These are phyloP conservation scores for Sphagnum fallax DNA, from an alignment of 228 moss, liverwort and hornwort genomes.

Conservation along the genomic window DNA sequence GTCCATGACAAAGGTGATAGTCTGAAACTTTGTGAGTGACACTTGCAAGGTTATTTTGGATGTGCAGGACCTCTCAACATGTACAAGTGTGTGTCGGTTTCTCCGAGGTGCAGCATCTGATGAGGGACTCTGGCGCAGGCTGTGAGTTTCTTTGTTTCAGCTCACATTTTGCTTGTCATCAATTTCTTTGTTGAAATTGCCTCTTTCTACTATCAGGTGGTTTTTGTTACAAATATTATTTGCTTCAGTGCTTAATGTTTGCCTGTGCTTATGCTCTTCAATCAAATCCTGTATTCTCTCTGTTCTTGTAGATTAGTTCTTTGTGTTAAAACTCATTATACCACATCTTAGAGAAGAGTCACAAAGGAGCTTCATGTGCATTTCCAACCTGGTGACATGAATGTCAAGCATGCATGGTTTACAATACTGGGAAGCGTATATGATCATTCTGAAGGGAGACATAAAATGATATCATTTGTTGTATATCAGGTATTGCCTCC, in stretches of 20 bases:
- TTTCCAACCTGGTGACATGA: too few relatives aligned
- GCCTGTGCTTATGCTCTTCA: neutral
- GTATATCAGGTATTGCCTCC: slow-evolving; percentile 67
- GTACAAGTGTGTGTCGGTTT: slow-evolving; percentile 90
- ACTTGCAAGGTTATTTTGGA: too few relatives aligned
- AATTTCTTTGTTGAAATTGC: neutral
- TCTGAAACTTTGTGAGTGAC: too few relatives aligned
- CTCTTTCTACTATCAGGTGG: neutral
- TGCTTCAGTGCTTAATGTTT: neutral
- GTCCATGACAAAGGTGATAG: too few relatives aligned
- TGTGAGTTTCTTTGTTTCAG: slow-evolving; percentile 29
- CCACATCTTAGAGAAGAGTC: too few relatives aligned
- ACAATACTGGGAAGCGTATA: slow-evolving; percentile 15
- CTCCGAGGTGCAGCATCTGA: slow-evolving; percentile 81
- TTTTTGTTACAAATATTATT: neutral
- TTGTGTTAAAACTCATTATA: too few relatives aligned
- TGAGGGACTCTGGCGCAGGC: slow-evolving; percentile 93
- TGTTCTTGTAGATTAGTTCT: neutral
- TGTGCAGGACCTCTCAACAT: slow-evolving; percentile 78
- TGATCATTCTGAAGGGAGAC: slow-evolving; percentile 69
- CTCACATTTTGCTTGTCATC: neutral
- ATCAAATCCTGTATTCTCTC: neutral
- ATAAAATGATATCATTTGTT: too few relatives aligned
- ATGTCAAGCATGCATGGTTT: too few relatives aligned
- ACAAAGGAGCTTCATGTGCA: too few relatives aligned